A percentile compares a stretch with the other conserved stretches of the same genome.
Evolutionary conservation across 2,329 filamentous ascomycete genomes (phyloP).

Genomic region (Stagonosporopsis chrysanthemi): DNA sequence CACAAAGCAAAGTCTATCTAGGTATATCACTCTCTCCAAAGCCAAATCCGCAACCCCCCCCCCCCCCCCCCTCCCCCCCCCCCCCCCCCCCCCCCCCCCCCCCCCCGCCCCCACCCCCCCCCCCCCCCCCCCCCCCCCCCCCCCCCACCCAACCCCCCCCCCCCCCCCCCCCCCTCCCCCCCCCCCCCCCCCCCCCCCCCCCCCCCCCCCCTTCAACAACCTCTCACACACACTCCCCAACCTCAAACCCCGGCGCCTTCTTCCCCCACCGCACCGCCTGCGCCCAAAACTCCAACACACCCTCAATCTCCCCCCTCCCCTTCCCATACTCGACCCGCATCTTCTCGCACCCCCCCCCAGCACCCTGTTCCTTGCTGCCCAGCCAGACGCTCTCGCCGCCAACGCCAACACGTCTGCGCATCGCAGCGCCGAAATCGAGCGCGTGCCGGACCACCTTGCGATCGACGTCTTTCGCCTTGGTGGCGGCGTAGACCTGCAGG

Average conservation of each 20-base stretch:
- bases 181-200: too few relatives aligned
- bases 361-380: neutral
- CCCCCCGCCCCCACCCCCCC: too few relatives aligned
- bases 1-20: conserved; percentile 6
- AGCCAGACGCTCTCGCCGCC: conserved; percentile 32
- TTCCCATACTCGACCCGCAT: conserved; percentile 27
- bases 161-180: too few relatives aligned
- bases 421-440: conserved; percentile 31
- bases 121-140: too few relatives aligned
- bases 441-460: conserved; percentile 33
- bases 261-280: conserved; percentile 34
- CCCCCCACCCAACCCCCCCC: too few relatives aligned
- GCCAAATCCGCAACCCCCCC: neutral
- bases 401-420: conserved; percentile 28
- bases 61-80: too few relatives aligned
- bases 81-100: too few relatives aligned
- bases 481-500: conserved; percentile 27
- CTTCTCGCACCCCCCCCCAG: conserved; percentile 15
- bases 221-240: conserved; percentile 32
- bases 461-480: conserved; percentile 31
- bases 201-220: too few relatives aligned
- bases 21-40: conserved; percentile 14
- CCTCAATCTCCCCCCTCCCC: conserved; percentile 24
- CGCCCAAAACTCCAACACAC: conserved; percentile 34
- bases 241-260: conserved; percentile 26